Evolutionary conservation across 257 asterid genomes (phyloP), one percentile per base, ranked within the genome.

Genomic region (Nicotiana tabacum): DNA sequence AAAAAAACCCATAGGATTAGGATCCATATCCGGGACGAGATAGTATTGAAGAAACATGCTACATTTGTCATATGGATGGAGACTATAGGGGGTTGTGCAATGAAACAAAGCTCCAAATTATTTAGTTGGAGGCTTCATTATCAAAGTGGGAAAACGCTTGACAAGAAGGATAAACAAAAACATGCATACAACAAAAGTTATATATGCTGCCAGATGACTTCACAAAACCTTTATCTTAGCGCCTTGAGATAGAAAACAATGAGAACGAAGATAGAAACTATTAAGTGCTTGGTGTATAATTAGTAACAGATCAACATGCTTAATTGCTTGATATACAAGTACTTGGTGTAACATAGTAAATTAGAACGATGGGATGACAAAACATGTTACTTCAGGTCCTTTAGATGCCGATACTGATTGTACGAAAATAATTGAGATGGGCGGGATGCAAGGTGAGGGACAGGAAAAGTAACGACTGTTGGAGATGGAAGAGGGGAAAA

Each of bases 361-460:
- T 17, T 58, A 30, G 24, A 72, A 72, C 13, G 79, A 13, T 72
- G 55, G 35, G 21, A 46, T 72, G 60, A 46, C 60, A 39, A 46
- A 43, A 32, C 39, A 12, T 72, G 35, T 24, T 32, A 24, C 13
- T 12, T 72, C 37, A 24, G 21, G 56, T 46, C 21, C 58, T 39
- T 46, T 21, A 46, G 61, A 72, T 3, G 27, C 78, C 6, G 61
- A 46, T 17, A 72, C 27, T 46, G 78, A 24, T 72, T 46, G 39
- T 72, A 24, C 12, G 79, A 46, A 72, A 72, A 72, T 46, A 24
- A 72, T 24, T 5, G 21, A 72, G 79, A 72, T 24, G 39, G 61
- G 61, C 6, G 48, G 27, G 79, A 70, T 43, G 57, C 78, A 70
- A 53, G 37, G n/a, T 43, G 78, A 70, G 78, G 78, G 78, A 70